Base-by-base conservation (phyloP, 176 grass and related monocot species). In the Carex scoparia region DNA sequence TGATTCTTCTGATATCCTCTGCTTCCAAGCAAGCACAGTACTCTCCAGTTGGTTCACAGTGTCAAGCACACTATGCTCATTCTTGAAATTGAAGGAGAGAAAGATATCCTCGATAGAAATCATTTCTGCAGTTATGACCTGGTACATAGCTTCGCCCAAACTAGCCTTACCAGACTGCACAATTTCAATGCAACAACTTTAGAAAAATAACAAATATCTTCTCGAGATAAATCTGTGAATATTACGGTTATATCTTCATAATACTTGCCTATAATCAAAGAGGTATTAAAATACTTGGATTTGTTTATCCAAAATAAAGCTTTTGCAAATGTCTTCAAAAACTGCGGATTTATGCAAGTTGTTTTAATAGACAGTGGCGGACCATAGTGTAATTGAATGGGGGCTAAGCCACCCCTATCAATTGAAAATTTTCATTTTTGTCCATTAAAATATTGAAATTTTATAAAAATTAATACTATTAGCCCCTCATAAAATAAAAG, bases 101-200 rank as follows among this genome's bases (percentile, higher is more conserved):
- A 99, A 94, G 15, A 99, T 89, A 69, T 96, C 88, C 35, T 99
- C 91, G 6, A 91, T 53, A 11, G 97, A 87, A 86, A 93, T 91
- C 4, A 89, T 95, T 42, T 94, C 90, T 18, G 91, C 85, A 13
- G 85, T 87, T 85, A 99, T 90, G 73, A 90, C 90, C 72, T 91
- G 91, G 80, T 89, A 95, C 81, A 99, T 69, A 79, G 88, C 90
- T 85, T 95, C 91, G 1, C 96, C 96, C 87, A 99, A 89, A 81
- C 93, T 94, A 90, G 90, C 87, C 86, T 89, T 99, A 44, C 93
- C 96, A 82, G 96, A 94, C 96, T 99, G 91, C 69, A 88, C 63
- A 82, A 66, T 75, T 84, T 58, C 31, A 79, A 37, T n/a, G 30
- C 12, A 58, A 58, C 23, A 76, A 55, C 19, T 55, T 76, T 31